Evolutionary conservation across 345 rosid species (phyloP).

Genomic region (Luvunga scandens): DNA sequence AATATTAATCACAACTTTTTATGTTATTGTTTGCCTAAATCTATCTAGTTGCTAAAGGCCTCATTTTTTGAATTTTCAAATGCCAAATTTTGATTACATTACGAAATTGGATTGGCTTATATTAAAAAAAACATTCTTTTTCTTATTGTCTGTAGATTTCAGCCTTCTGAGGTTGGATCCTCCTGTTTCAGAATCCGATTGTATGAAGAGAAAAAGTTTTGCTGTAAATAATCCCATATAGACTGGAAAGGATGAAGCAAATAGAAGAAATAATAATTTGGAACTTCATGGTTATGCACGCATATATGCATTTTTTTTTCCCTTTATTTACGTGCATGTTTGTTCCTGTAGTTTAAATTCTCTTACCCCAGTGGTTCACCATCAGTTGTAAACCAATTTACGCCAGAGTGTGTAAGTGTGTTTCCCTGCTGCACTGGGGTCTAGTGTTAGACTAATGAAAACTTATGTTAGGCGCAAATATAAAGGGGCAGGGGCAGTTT

Average conservation of each 20-base stretch:
- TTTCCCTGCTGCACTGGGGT: not conserved
- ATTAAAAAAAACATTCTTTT: not conserved
- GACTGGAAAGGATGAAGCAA: not conserved
- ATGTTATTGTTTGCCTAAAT: not conserved
- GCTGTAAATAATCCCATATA: not conserved
- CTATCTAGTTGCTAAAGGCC: not conserved
- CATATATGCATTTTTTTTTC: too few relatives aligned
- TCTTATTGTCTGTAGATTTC: not conserved
- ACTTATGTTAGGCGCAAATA: too few relatives aligned
- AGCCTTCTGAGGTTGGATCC: not conserved
- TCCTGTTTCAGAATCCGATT: not conserved
- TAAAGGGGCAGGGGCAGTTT: too few relatives aligned
- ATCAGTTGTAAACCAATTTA: conserved; percentile 3
- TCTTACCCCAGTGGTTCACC: not conserved
- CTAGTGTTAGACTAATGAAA: too few relatives aligned
- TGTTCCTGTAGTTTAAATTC: not conserved
- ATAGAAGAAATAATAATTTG: not conserved
- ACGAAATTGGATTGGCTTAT: not conserved
- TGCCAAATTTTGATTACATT: not conserved
- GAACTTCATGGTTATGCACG: not conserved
- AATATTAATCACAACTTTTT: not conserved
- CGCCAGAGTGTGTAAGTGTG: not conserved
- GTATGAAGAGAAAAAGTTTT: not conserved
- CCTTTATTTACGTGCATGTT: not conserved
- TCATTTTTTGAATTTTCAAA: not conserved